These are phyloP conservation scores for Fusarium odoratissimum DNA, from an alignment of 2,329 filamentous ascomycete genomes.

Conservation along the genomic window DNA sequence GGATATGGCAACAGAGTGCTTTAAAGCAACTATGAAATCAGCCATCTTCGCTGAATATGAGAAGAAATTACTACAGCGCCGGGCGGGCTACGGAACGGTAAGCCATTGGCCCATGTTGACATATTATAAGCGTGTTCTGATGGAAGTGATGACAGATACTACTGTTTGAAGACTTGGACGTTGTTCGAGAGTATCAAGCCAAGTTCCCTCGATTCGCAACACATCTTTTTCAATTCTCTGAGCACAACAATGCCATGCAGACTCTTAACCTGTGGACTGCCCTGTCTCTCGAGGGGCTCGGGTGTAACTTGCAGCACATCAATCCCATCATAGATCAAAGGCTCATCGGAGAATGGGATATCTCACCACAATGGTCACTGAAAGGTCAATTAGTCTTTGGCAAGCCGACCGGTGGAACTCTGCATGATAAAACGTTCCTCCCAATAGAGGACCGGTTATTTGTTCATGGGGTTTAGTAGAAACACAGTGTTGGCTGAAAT, in stretches of 20 bases:
- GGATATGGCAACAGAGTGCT: slow-evolving; percentile 15
- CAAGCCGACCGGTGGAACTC: background rate
- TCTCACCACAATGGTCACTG: slow-evolving; percentile 22
- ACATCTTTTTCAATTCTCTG: slow-evolving; percentile 24
- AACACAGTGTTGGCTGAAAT: background rate
- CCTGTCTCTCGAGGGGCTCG: slow-evolving; percentile 11
- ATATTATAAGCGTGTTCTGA: too few species aligned
- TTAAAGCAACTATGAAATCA: slow-evolving; percentile 10
- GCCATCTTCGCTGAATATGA: slow-evolving; percentile 2
- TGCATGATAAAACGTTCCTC: slow-evolving; percentile 1
- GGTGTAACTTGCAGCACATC: slow-evolving; percentile 24
- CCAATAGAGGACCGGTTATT: slow-evolving; percentile 5
- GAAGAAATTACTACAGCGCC: slow-evolving; percentile 14
- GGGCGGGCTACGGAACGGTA: slow-evolving; percentile 11
- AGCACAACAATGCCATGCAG: slow-evolving; percentile 26
- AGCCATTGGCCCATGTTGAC: background rate
- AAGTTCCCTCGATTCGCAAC: slow-evolving; percentile 2
- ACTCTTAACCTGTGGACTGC: slow-evolving; percentile 25
- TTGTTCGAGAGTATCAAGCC: slow-evolving; percentile 10
- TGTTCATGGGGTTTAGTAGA: background rate
- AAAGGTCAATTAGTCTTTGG: slow-evolving; percentile 30
- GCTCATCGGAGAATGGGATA: slow-evolving; percentile 15
- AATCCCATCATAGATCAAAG: slow-evolving; percentile 24
- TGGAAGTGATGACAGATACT: background rate
- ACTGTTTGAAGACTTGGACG: slow-evolving; percentile 23